Conservation (phyloP, 2,329 filamentous ascomycete species). For the Trichoderma simmonsii region DNA sequence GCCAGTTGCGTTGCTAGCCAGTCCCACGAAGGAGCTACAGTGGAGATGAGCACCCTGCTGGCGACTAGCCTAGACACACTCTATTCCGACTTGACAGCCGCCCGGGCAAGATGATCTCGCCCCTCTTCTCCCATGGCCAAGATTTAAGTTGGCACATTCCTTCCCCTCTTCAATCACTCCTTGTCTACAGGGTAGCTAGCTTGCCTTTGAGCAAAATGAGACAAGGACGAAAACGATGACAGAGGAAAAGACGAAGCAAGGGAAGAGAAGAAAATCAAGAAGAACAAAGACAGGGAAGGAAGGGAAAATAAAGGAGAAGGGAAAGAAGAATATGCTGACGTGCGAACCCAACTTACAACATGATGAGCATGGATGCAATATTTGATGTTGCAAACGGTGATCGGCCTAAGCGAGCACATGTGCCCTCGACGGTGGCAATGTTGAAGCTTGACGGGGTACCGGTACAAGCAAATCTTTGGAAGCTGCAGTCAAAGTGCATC, state of each 20-base stretch:
- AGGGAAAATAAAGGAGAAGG: background rate
- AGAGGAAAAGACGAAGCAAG: background rate
- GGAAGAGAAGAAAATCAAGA: background rate
- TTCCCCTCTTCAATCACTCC: background rate
- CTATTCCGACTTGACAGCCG: constrained; percentile 7
- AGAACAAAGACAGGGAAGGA: background rate
- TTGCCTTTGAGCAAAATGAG: background rate
- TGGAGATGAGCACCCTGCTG: background rate
- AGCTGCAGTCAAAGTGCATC: background rate
- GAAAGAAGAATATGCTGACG: too few relatives aligned
- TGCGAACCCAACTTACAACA: background rate
- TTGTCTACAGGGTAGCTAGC: background rate
- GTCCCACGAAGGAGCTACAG: background rate
- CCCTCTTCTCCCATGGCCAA: background rate
- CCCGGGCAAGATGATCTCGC: background rate
- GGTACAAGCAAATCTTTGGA: background rate
- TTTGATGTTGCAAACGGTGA: background rate
- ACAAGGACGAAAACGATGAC: background rate
- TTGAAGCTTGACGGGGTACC: background rate
- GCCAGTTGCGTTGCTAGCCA: background rate
- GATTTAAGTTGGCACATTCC: background rate
- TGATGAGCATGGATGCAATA: background rate
- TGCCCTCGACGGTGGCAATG: background rate
- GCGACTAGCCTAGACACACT: background rate
- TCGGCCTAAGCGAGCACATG: background rate